Base-by-base conservation (phyloP, 208 protist species). In the Entamoeba histolytica region DNA sequence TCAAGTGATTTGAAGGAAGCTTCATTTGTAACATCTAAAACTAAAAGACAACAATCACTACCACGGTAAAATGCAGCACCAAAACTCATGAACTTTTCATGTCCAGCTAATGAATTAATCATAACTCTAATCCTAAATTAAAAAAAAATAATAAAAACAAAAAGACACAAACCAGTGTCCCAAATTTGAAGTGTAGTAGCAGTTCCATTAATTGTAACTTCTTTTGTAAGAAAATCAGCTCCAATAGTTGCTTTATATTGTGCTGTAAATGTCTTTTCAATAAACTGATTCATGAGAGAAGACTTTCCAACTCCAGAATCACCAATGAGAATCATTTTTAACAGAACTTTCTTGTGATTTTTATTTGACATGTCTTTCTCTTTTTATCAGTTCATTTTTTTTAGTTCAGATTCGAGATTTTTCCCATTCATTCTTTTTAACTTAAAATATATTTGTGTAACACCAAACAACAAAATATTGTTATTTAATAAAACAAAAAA, bases 101-200 rank as follows among this genome's bases (percentile, higher is more conserved):
- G 61, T 10, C 61, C 61, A 78, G 61, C 61, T 78, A 28, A 44
- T 44, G 0, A 44, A 44, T 44, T 44, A 44, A 44, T 44, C 39
- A 44, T 44, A 44, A 44, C 39, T 44, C 39, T 44, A 44, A 44
- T 44, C 2, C 2, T 2, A 44, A 44, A 44, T 44, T 44, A n/a
- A n/a, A 44, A 0, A 44, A 44, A 44, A 44, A 2, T 44, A 44
- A 44, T 44, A 44, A 44, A 2, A 44, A 44, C 2, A 2, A 44
- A 44, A 44, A 44, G 39, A 44, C 39, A 78, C 61, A 78, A 78
- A 78, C 61, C 93, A 50, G 93, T 93, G n/a, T 94, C 93, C 93
- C 93, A 94, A 50, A 92, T 49, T 55, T 35, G 31, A 92, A 92
- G 91, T 57, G 61, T 78, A 10, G n/a, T 35, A 39, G 61, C 61